Evolutionary conservation across 805 yeast genomes (phyloP).

Genomic region (Starmerella floricola): DNA sequence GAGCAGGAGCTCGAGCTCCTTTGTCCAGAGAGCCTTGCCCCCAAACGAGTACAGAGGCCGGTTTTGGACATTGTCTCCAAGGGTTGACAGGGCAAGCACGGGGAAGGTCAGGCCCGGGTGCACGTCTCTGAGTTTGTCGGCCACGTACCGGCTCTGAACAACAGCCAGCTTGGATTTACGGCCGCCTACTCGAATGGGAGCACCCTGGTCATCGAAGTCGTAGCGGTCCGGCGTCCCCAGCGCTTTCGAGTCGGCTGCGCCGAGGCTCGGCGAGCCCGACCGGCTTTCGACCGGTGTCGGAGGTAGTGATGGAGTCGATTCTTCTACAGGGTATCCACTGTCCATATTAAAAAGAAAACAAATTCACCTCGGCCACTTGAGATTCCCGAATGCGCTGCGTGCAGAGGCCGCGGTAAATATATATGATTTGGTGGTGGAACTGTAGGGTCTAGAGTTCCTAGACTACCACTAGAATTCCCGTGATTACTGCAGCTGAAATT

Average conservation of each 20-base stretch:
- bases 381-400: no score
- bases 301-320: background rate
- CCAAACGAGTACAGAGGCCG: constrained; percentile 89
- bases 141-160: constrained; percentile 67
- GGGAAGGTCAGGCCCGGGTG: constrained; percentile 63
- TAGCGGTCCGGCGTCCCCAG: constrained; percentile 25
- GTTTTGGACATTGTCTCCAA: constrained; percentile 80
- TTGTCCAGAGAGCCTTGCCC: constrained; percentile 94
- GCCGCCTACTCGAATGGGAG: constrained; percentile 50
- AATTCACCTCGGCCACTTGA: no score
- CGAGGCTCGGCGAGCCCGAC: constrained; percentile 5
- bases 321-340: background rate
- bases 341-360: background rate
- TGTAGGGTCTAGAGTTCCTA: no score
- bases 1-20: constrained; percentile 74
- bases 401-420: no score
- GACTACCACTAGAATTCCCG: no score
- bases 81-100: constrained; percentile 65
- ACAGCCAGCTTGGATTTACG: constrained; percentile 82
- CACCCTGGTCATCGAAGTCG: constrained; percentile 23
- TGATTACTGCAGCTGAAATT: no score
- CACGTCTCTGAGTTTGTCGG: constrained; percentile 41
- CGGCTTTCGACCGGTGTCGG: constrained; percentile 14
- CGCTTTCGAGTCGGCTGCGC: background rate
- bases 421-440: no score